phyloP scores from a whole-genome alignment of 805 yeast genomes.

The Nakazawaea holstii region DNA sequence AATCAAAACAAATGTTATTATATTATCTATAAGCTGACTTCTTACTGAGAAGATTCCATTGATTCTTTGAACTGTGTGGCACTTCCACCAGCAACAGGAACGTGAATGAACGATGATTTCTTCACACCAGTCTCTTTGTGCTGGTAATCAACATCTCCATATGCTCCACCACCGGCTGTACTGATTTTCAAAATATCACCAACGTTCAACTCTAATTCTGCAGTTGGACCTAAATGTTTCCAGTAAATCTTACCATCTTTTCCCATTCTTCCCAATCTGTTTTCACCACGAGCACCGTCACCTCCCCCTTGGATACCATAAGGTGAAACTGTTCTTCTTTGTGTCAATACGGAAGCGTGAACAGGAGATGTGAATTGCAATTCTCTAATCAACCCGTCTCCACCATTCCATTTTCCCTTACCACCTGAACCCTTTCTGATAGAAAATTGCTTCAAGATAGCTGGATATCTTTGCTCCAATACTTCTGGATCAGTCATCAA shows the following conservation, averaged over 20 bases:
- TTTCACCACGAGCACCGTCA: conserved; percentile 44
- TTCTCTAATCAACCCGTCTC: conserved; percentile 46
- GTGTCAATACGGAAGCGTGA: conserved; percentile 41
- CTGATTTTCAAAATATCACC: conserved; percentile 58
- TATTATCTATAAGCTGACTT: background rate
- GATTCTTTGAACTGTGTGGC: conserved; percentile 11
- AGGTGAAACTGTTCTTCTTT: conserved; percentile 48
- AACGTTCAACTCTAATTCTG: conserved; percentile 9
- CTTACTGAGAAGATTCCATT: conserved; percentile 7
- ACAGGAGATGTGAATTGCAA: conserved; percentile 36
- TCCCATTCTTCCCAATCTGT: conserved; percentile 23
- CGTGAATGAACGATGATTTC: conserved; percentile 7
- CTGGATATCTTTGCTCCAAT: conserved; percentile 48
- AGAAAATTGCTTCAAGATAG: conserved; percentile 37
- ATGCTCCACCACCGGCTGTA: conserved; percentile 78
- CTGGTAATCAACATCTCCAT: conserved; percentile 32
- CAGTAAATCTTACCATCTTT: conserved; percentile 15
- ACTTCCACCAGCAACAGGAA: conserved; percentile 19
- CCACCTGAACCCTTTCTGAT: conserved; percentile 45
- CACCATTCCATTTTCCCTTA: conserved; percentile 42
- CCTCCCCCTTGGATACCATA: conserved; percentile 52
- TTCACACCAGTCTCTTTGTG: background rate
- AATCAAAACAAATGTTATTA: no score
- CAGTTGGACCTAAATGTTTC: conserved; percentile 11
- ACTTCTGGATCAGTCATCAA: conserved; percentile 52